Evolutionary conservation across 441 rosid species (phyloP).

Genomic region (Croton setiger): DNA sequence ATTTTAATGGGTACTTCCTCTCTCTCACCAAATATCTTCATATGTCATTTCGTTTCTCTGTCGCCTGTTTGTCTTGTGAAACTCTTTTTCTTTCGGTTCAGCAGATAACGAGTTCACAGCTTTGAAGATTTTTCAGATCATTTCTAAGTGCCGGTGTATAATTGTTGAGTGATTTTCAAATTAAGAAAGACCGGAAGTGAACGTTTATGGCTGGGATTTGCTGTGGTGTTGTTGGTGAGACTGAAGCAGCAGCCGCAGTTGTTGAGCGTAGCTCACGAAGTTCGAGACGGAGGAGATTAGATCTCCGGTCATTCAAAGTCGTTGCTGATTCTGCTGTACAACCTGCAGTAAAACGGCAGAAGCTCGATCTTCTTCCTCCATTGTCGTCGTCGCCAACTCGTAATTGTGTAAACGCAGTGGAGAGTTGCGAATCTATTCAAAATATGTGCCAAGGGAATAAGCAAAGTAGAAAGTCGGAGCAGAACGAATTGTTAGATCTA

Average conservation of each 20-base stretch:
- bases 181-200: not conserved
- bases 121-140: not conserved
- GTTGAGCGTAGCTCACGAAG: slow-evolving; percentile 47
- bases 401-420: slow-evolving; percentile 24
- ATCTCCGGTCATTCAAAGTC: slow-evolving; percentile 49
- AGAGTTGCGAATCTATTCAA: slow-evolving; percentile 13
- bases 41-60: slow-evolving; percentile 11
- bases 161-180: not conserved
- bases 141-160: not conserved
- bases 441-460: not conserved
- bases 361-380: slow-evolving; percentile 23
- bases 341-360: slow-evolving; percentile 43
- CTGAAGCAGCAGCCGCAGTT: slow-evolving; percentile 38
- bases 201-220: slow-evolving; percentile 65
- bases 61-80: no score
- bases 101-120: not conserved
- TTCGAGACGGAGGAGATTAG: slow-evolving; percentile 53
- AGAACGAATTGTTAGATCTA: not conserved
- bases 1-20: slow-evolving; percentile 30
- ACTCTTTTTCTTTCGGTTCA: not conserved
- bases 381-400: not conserved
- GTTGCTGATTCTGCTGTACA: slow-evolving; percentile 39
- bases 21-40: not conserved
- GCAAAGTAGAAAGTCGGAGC: not conserved
- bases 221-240: slow-evolving; percentile 65